These are phyloP conservation scores for Hypholoma fasciculare DNA, from an alignment of 768 basidiomycete genomes.

Conservation along the genomic window DNA sequence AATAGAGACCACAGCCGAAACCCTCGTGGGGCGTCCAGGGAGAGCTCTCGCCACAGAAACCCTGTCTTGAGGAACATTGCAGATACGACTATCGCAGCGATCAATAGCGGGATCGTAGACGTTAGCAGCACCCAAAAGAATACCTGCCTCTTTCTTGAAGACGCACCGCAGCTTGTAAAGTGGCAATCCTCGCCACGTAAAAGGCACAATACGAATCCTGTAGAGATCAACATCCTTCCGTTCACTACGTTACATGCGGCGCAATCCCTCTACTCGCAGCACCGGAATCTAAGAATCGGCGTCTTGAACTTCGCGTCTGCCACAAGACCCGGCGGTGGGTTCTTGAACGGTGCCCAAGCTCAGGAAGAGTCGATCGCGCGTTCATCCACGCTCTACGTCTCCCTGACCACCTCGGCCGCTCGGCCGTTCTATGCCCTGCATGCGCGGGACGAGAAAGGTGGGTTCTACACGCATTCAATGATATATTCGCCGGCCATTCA, in stretches of 20 bases:
- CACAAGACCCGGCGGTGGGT: slow-evolving; percentile 68
- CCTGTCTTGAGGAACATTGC: slow-evolving; percentile 16
- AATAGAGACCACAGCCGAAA: background rate
- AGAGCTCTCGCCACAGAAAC: slow-evolving; percentile 2
- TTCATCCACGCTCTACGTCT: slow-evolving; percentile 63
- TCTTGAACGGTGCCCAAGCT: slow-evolving; percentile 58
- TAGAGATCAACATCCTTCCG: slow-evolving; percentile 47
- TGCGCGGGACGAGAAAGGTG: slow-evolving; percentile 40
- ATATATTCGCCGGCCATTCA: slow-evolving; percentile 62
- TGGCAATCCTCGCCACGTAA: slow-evolving; percentile 6
- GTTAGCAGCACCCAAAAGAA: slow-evolving; percentile 30
- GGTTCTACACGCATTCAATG: slow-evolving; percentile 72
- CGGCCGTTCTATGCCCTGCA: slow-evolving; percentile 62
- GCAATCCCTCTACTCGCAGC: slow-evolving; percentile 30
- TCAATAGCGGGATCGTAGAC: slow-evolving; percentile 18
- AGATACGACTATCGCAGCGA: slow-evolving; percentile 15
- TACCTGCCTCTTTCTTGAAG: slow-evolving; percentile 55
- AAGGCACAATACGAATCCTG: background rate
- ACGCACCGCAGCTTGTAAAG: slow-evolving; percentile 46
- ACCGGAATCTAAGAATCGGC: slow-evolving; percentile 37
- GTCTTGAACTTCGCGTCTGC: slow-evolving; percentile 79
- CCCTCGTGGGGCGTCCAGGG: background rate
- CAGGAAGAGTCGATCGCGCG: slow-evolving; percentile 71
- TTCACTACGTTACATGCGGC: slow-evolving; percentile 63
- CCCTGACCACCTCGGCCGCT: slow-evolving; percentile 52